Evolutionary conservation across 176 grass and related monocot species (phyloP), one percentile per base, ranked within the genome.

Genomic region (Hordeum marinum): DNA sequence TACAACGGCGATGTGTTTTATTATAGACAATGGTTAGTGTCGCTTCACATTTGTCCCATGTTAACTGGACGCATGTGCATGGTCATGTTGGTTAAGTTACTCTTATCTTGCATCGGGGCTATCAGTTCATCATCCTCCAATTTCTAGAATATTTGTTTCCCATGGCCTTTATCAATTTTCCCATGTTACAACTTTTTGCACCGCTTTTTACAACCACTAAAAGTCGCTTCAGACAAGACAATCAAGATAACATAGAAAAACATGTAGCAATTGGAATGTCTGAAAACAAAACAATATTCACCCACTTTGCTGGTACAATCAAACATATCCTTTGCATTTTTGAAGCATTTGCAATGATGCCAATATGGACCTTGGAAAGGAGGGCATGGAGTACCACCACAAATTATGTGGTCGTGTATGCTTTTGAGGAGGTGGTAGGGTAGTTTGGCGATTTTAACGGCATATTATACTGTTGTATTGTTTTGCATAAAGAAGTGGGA

Each of bases 341-440:
- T 35, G 40, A 24, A 60, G 32, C 61, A 86, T 90, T 82, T 82
- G 82, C 60, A 87, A 90, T 79, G 78, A 70, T 88, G 85, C 83
- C 75, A 62, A 82, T 72, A 63, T 91, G 75, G 90, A 87, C 85
- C 86, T 89, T 83, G 26, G 40, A 79, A 89, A 89, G 66, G 77
- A 72, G 40, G 46, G 58, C 37, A 81, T 77, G 69, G 77, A 86
- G 72, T 69, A 42, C 20, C 45, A 39, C 90, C 45, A 77, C 90
- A 73, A 86, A 92, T 85, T 69, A 87, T 90, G 76, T 78, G 81
- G 92, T 73, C 68, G 74, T 90, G 23, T 92, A 92, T 84, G 79
- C 89, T 92, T 94, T 94, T 94, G 82, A 94, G 90, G 89, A 45
- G 61, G 61, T 85, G 84, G 89, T 81, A 72, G 83, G 82, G 82